Evolutionary conservation across 1,284 basidiomycete species (phyloP).

Genomic region (Leccinum fuscescens): DNA sequence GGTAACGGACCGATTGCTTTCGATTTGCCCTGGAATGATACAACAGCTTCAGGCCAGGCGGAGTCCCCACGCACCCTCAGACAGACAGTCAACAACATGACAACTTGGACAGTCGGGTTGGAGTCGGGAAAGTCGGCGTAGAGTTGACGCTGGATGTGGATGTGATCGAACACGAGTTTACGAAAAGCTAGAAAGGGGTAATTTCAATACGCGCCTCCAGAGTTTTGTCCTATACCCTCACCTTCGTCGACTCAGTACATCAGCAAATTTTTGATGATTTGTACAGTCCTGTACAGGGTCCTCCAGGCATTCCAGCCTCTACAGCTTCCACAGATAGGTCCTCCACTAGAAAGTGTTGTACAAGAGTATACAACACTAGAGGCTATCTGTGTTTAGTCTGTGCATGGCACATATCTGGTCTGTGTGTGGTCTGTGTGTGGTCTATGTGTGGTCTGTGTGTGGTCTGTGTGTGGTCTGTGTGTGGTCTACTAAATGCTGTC

Average conservation of each 20-base stretch:
- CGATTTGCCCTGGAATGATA: conserved; percentile 38
- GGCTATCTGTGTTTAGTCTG: no score
- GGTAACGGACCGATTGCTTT: conserved; percentile 53
- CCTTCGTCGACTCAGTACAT: conserved; percentile 57
- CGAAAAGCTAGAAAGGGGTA: conserved; percentile 51
- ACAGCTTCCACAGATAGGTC: no score
- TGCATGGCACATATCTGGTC: no score
- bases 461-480: no score
- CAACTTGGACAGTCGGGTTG: conserved; percentile 59
- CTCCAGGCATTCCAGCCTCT: no score
- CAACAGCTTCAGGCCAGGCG: conserved; percentile 33
- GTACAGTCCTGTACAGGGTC: no score
- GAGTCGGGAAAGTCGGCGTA: conserved; percentile 61
- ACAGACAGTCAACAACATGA: conserved; percentile 61
- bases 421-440: no score
- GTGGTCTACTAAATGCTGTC: no score
- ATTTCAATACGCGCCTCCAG: conserved; percentile 5
- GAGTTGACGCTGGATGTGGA: conserved; percentile 48
- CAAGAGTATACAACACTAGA: no score
- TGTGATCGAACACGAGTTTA: conserved; percentile 63
- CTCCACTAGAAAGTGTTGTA: no score
- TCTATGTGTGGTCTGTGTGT: no score
- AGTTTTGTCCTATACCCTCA: conserved; percentile 23
- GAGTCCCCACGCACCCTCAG: conserved; percentile 39
- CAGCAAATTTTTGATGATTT: no score